Evolutionary conservation across 2,329 filamentous ascomycete genomes (phyloP).

Genomic region (Fusarium verticillioides): DNA sequence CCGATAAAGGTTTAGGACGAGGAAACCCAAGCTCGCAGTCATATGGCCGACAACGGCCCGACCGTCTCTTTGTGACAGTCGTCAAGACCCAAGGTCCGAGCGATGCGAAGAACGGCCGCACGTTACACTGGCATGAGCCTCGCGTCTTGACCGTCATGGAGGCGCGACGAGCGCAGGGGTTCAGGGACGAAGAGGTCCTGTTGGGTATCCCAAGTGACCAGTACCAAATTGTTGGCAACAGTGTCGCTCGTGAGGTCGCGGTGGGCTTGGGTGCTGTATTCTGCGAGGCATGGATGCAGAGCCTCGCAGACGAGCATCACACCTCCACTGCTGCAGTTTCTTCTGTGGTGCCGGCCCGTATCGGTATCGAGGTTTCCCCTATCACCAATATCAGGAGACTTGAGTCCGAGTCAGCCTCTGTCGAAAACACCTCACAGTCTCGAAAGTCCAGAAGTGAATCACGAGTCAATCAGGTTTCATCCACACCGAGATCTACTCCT

Average conservation of each 20-base stretch:
- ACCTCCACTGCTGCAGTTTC: not conserved
- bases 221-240: constrained; percentile 79
- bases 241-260: constrained; percentile 75
- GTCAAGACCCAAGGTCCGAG: constrained; percentile 62
- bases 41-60: constrained; percentile 65
- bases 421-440: not conserved
- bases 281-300: constrained; percentile 62
- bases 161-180: constrained; percentile 74
- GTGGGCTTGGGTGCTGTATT: constrained; percentile 73
- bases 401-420: constrained; percentile 7
- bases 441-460: constrained; percentile 13
- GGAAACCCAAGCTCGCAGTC: constrained; percentile 54
- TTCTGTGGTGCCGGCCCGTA: not conserved
- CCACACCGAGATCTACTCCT: constrained; percentile 1
- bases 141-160: constrained; percentile 74
- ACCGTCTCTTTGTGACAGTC: constrained; percentile 70
- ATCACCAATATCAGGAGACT: constrained; percentile 10
- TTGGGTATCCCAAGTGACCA: constrained; percentile 67
- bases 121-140: constrained; percentile 74
- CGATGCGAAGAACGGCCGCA: constrained; percentile 66
- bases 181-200: constrained; percentile 76
- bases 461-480: not conserved
- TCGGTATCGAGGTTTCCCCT: constrained; percentile 22
- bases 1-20: constrained; percentile 46
- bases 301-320: constrained; percentile 32